Conservation (phyloP, 371 early-diverging fungal species). For the Funneliformis caledonium region DNA sequence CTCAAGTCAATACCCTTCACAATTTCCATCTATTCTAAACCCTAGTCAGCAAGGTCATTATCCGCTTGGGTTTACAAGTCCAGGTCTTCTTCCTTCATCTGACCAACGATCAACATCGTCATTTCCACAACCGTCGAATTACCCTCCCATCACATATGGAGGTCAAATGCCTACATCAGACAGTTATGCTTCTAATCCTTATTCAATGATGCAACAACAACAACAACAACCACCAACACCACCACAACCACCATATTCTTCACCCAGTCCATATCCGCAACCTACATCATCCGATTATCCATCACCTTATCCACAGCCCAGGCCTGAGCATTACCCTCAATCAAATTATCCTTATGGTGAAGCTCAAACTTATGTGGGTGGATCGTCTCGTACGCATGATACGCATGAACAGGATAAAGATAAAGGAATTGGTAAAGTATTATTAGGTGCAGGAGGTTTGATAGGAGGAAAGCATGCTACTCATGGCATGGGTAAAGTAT, state of each 20-base stretch:
- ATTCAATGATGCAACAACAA: background rate
- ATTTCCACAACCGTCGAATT: background rate
- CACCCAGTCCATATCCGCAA: background rate
- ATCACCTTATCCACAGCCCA: background rate
- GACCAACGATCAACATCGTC: background rate
- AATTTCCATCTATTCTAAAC: background rate
- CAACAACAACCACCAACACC: background rate
- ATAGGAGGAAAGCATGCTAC: too few relatives aligned
- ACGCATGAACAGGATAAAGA: background rate
- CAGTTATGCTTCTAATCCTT: background rate
- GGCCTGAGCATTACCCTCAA: background rate
- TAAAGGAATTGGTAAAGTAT: background rate
- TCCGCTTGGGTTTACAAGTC: background rate
- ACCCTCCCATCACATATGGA: background rate
- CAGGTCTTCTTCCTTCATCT: background rate
- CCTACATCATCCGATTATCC: background rate
- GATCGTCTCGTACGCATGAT: background rate
- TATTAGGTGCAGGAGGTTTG: background rate
- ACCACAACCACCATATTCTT: too few relatives aligned
- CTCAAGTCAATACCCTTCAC: background rate
- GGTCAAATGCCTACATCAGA: background rate
- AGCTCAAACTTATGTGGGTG: background rate
- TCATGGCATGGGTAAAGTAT: background rate
- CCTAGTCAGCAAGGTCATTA: background rate
- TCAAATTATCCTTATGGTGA: background rate